Conservation (phyloP, 345 rosid genomes). For the Syzygium aqueum region DNA sequence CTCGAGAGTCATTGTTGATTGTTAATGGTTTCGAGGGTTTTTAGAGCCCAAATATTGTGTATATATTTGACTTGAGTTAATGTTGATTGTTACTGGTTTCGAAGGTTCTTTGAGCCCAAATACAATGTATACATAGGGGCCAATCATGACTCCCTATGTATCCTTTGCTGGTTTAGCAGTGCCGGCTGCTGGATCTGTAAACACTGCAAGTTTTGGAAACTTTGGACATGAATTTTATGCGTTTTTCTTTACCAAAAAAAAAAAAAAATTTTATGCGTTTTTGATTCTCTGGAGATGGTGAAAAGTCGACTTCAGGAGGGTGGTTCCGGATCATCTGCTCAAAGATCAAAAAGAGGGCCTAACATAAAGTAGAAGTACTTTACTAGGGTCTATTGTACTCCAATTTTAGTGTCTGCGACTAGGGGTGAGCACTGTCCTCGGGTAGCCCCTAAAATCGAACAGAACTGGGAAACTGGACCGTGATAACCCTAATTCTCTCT, state of each 20-base stretch:
- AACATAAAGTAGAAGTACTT: constrained; percentile 1
- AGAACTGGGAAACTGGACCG: not conserved
- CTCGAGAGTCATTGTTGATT: not conserved
- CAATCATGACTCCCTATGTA: not conserved
- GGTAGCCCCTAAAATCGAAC: fast-evolving
- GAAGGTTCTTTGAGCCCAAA: not conserved
- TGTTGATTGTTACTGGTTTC: not conserved
- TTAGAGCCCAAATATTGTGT: not conserved
- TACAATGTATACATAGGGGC: not conserved
- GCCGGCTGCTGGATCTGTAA: not conserved
- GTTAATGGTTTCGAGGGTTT: not conserved
- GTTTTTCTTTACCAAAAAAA: no score
- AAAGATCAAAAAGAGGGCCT: not conserved
- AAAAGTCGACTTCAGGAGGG: not conserved
- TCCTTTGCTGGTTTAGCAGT: not conserved
- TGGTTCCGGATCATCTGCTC: not conserved
- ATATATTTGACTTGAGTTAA: not conserved
- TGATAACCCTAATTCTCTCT: not conserved
- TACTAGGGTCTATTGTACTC: not conserved
- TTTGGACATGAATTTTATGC: not conserved
- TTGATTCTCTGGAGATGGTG: not conserved
- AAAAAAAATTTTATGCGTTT: no score
- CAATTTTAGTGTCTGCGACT: not conserved
- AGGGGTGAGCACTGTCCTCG: not conserved
- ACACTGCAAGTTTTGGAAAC: not conserved